Conservation (phyloP, 2,329 filamentous ascomycete genomes). For the Neoarthrinium moseri region DNA sequence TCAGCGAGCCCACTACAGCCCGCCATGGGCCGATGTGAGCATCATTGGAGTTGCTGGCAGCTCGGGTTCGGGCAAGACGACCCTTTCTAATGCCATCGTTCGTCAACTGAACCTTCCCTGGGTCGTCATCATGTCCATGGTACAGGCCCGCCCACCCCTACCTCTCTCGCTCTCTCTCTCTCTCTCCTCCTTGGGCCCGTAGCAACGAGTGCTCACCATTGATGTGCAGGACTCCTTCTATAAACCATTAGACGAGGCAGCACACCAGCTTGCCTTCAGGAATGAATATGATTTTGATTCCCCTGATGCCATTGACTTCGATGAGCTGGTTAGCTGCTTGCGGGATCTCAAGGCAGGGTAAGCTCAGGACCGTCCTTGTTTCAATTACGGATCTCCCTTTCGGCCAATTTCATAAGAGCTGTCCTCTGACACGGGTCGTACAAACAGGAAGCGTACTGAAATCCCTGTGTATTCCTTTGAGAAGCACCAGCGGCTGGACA, state of each 20-base stretch:
- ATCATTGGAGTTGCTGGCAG: conserved; percentile 96
- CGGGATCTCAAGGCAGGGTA: conserved; percentile 90
- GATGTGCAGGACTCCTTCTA: conserved; percentile 85
- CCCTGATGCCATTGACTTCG: conserved; percentile 92
- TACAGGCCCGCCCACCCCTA: no score
- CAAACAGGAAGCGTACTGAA: conserved; percentile 73
- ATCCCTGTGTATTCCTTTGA: conserved; percentile 95
- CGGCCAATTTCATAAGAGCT: not conserved
- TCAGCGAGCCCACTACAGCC: conserved; percentile 74
- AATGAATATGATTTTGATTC: conserved; percentile 98
- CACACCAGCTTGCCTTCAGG: conserved; percentile 76
- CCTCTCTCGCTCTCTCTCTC: no score
- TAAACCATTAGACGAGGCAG: conserved; percentile 77
- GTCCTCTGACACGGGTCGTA: conserved; percentile 5
- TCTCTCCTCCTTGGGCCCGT: no score
- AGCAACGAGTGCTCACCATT: no score
- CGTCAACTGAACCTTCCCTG: conserved; percentile 87
- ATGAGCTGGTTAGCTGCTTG: conserved; percentile 76
- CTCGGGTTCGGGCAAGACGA: conserved; percentile 95
- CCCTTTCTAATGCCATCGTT: conserved; percentile 87
- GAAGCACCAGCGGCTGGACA: conserved; percentile 76
- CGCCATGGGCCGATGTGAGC: conserved; percentile 93
- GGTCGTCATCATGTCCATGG: conserved; percentile 98
- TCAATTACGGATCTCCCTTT: no score
- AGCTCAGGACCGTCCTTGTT: conserved; percentile 26